Evolutionary conservation across 257 asterid species (phyloP).

Genomic region (Salvia miltiorrhiza): DNA sequence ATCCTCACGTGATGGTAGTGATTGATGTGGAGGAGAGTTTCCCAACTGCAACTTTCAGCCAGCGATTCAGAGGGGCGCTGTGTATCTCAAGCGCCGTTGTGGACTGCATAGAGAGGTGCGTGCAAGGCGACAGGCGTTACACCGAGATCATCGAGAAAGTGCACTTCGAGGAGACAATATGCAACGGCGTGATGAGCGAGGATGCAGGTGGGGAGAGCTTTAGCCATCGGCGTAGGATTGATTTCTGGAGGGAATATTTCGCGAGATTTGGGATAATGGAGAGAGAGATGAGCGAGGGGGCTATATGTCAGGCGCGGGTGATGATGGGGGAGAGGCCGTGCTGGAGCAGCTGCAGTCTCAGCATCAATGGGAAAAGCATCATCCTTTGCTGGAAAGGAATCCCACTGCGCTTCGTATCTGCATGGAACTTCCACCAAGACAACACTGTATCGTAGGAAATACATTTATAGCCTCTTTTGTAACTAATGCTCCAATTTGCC

Average conservation of each 20-base stretch:
- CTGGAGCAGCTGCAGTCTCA: neutral
- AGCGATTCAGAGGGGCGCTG: slow-evolving; percentile 23
- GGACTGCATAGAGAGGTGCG: slow-evolving; percentile 27
- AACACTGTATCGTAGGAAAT: neutral
- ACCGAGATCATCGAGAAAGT: slow-evolving; percentile 20
- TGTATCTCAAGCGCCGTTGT: slow-evolving; percentile 7
- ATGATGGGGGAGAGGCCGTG: neutral
- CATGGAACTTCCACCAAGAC: neutral
- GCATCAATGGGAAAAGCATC: neutral
- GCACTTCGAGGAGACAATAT: slow-evolving; percentile 3
- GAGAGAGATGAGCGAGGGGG: neutral
- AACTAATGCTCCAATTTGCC: no score
- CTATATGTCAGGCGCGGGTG: neutral
- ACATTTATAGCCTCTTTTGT: no score
- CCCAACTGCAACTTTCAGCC: slow-evolving; percentile 8
- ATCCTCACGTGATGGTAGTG: slow-evolving; percentile 28
- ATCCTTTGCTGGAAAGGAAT: neutral
- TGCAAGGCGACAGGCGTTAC: neutral
- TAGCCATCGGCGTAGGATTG: slow-evolving; percentile 3
- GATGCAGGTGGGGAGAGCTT: neutral
- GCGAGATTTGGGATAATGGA: neutral
- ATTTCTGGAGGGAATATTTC: slow-evolving; percentile 11
- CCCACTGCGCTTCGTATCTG: neutral
- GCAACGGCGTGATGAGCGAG: neutral
- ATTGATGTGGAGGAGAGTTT: slow-evolving; percentile 27